phyloP scores from a whole-genome alignment of 371 early-diverging fungal genomes.

The Circinella minor region DNA sequence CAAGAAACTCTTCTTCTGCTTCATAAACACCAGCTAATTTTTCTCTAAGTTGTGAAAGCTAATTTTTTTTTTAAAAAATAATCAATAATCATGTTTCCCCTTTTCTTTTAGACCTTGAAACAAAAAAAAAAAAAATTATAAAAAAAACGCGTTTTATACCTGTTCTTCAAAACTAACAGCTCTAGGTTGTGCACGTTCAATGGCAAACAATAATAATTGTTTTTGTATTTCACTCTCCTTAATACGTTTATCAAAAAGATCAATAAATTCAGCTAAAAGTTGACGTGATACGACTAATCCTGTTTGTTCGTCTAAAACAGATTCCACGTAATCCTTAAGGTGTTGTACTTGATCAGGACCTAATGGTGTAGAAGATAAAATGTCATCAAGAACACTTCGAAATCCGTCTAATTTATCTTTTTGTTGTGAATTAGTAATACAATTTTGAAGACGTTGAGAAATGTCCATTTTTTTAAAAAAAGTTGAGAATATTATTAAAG shows the following conservation, averaged over 20 bases:
- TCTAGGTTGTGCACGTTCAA: constrained; percentile 66
- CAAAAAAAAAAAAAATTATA: no score
- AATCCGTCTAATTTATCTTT: constrained; percentile 49
- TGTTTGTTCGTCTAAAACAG: constrained; percentile 73
- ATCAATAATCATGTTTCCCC: no score
- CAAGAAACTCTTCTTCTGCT: constrained; percentile 76
- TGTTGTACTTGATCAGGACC: constrained; percentile 25
- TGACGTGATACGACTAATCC: constrained; percentile 80
- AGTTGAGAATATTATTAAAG: no score
- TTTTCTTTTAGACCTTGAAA: no score
- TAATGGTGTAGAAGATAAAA: constrained; percentile 23
- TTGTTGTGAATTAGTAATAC: constrained; percentile 41
- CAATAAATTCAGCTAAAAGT: constrained; percentile 68
- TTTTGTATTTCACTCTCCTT: constrained; percentile 51
- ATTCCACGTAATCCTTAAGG: constrained; percentile 56
- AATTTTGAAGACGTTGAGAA: constrained; percentile 30
- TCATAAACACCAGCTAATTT: constrained; percentile 77
- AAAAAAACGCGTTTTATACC: constrained; percentile 41
- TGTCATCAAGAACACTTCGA: constrained; percentile 31
- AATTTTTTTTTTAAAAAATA: no score
- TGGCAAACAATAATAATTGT: constrained; percentile 57
- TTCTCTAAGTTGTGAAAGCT: constrained; percentile 78
- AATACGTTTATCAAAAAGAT: constrained; percentile 37
- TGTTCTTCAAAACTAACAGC: constrained; percentile 90
- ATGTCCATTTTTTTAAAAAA: constrained; percentile 30